Base-by-base conservation (phyloP, 257 asterid genomes). In the Rauvolfia tetraphylla region DNA sequence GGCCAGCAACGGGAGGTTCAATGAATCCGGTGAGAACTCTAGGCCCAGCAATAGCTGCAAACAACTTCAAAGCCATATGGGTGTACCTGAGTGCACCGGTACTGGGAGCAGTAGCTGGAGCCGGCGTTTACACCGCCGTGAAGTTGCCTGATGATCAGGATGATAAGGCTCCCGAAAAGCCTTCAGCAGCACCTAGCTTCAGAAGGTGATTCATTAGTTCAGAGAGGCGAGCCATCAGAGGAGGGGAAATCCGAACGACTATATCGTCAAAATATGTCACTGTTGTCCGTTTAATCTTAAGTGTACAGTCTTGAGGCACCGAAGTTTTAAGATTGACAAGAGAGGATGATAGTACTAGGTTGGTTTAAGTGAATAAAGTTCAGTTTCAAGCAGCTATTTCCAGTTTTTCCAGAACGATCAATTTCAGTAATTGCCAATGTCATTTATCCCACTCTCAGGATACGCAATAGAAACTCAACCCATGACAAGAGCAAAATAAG, bases 21-120 rank as follows among this genome's bases (percentile, higher is more conserved):
- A 93, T 93, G 98, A 93, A 93, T 74, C 98, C 98, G 34, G 97
- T 88, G 72, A 87, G 97, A 68, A 93, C 91, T 20, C 80, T 93
- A 14, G 96, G 98, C 41, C 97, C 98, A 33, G 97, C 97, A 42
- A 82, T 93, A 71, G 96, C 90, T 27, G 90, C 89, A 31, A 89
- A 85, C 89, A 91, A 93, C 85, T 93, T 82, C 29, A 87, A 79
- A 76, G 96, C 84, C 56, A 87, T 93, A 33, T 93, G 97, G 98
- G 76, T 93, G 13, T 93, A 93, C 88, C 81, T 93, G 3, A 89
- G 89, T 34, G 96, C 98, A 34, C 98, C 98, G 0, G 34, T 89
- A 22, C 81, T 91, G 0, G 98, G 98, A 3, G 91, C 97, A 59
- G 85, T 93, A 18, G 86, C 89, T 3, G 97, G 98, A 27, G 95